phyloP scores from a whole-genome alignment of 2,329 filamentous ascomycete species.

The Phoma sp. region DNA sequence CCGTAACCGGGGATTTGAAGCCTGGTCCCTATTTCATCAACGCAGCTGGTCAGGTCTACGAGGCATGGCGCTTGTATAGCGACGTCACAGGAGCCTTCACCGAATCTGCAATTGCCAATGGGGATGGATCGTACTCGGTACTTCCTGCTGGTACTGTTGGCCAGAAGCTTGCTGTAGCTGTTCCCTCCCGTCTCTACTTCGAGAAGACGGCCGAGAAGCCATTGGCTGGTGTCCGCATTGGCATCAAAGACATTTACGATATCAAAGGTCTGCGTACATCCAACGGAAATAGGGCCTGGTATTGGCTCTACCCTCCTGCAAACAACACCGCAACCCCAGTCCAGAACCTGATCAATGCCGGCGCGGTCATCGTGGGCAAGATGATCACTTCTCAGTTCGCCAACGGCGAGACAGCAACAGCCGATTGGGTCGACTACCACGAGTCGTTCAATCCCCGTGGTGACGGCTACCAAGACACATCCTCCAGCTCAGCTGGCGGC shows the following conservation, averaged over 20 bases:
- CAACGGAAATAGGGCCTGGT: slow-evolving; percentile 65
- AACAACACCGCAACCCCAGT: slow-evolving; percentile 58
- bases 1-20: slow-evolving; percentile 39
- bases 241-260: slow-evolving; percentile 68
- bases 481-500: slow-evolving; percentile 55
- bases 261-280: slow-evolving; percentile 63
- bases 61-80: slow-evolving; percentile 58
- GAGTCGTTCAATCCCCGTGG: slow-evolving; percentile 53
- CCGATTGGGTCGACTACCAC: slow-evolving; percentile 58
- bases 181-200: slow-evolving; percentile 67
- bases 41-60: slow-evolving; percentile 52
- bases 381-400: slow-evolving; percentile 56
- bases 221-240: slow-evolving; percentile 65
- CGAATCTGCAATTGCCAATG: slow-evolving; percentile 51
- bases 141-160: slow-evolving; percentile 45
- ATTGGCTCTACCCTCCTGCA: slow-evolving; percentile 57
- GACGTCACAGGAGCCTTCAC: slow-evolving; percentile 59
- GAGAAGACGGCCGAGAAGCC: slow-evolving; percentile 60
- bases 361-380: slow-evolving; percentile 59
- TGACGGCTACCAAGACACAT: slow-evolving; percentile 54
- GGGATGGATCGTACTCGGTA: slow-evolving; percentile 51
- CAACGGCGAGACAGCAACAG: slow-evolving; percentile 55
- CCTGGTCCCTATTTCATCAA: slow-evolving; percentile 60
- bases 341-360: slow-evolving; percentile 63
- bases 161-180: slow-evolving; percentile 51